A percentile compares a stretch with the other conserved stretches of the same genome.
Evolutionary conservation across 1,284 basidiomycete genomes (phyloP).

Genomic region (Rhodotorula sp.): DNA sequence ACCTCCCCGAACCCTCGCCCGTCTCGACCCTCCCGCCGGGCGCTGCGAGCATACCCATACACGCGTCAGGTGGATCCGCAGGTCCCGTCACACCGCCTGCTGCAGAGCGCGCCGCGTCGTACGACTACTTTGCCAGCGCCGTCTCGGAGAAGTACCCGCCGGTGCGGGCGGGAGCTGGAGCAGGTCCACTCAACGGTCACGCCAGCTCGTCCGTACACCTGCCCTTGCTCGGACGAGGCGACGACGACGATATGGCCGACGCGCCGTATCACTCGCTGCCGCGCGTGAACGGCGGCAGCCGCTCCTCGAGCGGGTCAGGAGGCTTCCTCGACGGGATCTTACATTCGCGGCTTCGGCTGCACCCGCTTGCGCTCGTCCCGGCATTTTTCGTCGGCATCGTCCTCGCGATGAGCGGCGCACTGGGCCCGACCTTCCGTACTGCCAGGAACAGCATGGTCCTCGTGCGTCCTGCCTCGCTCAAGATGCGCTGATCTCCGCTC

Average conservation of each 20-base stretch:
- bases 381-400: constrained; percentile 41
- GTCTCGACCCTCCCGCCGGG: neutral
- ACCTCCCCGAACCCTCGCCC: constrained; percentile 6
- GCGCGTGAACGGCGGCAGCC: neutral
- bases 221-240: constrained; percentile 15
- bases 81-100: neutral
- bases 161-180: neutral
- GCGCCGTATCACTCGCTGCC: neutral
- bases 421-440: constrained; percentile 2
- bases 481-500: neutral
- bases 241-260: constrained; percentile 11
- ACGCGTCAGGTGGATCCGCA: neutral
- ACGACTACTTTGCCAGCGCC: neutral
- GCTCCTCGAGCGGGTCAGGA: neutral
- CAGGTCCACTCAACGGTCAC: neutral
- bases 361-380: constrained; percentile 36
- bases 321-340: neutral
- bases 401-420: constrained; percentile 33
- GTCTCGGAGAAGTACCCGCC: constrained; percentile 6
- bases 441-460: constrained; percentile 3
- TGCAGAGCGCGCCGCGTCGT: neutral
- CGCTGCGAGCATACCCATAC: neutral
- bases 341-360: constrained; percentile 21
- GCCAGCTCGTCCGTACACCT: constrained; percentile 17
- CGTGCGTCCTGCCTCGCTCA: neutral